These are phyloP conservation scores for Lyophyllum semitale DNA, from an alignment of 768 basidiomycete genomes.

Conservation along the genomic window DNA sequence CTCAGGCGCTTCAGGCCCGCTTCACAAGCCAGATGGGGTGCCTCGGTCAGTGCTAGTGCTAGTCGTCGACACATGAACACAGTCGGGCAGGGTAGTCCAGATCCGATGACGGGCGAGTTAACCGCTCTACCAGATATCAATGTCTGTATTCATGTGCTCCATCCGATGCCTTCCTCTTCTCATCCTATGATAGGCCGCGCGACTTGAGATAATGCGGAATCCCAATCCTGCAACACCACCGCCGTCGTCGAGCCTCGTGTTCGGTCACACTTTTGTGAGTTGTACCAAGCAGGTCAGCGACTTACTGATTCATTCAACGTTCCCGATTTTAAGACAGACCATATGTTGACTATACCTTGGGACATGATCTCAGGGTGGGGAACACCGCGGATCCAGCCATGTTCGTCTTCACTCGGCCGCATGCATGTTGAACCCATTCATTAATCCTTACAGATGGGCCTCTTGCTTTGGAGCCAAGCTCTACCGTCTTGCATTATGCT, in stretches of 20 bases:
- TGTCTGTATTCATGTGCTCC: constrained; percentile 20
- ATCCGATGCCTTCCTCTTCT: background rate
- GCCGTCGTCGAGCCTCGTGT: constrained; percentile 67
- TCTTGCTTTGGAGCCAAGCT: constrained; percentile 71
- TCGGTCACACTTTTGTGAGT: constrained; percentile 84
- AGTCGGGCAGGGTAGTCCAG: constrained; percentile 3
- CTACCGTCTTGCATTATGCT: constrained; percentile 90
- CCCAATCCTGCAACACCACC: constrained; percentile 62
- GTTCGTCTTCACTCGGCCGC: constrained; percentile 44
- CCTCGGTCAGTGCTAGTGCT: background rate
- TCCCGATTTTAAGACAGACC: constrained; percentile 62
- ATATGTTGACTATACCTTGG: constrained; percentile 87
- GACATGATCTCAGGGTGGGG: constrained; percentile 75
- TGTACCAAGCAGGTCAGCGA: constrained; percentile 7
- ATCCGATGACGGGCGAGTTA: constrained; percentile 19
- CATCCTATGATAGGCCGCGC: constrained; percentile 41
- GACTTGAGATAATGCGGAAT: constrained; percentile 50
- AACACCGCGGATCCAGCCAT: constrained; percentile 79
- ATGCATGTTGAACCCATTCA: constrained; percentile 4
- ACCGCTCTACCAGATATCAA: constrained; percentile 36
- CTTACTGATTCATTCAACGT: constrained; percentile 4
- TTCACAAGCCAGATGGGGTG: constrained; percentile 15
- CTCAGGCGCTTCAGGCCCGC: constrained; percentile 11
- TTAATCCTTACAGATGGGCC: constrained; percentile 57
- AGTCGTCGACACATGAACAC: constrained; percentile 13